phyloP scores from a whole-genome alignment of 768 basidiomycete species.

The Floccularia luteovirens region DNA sequence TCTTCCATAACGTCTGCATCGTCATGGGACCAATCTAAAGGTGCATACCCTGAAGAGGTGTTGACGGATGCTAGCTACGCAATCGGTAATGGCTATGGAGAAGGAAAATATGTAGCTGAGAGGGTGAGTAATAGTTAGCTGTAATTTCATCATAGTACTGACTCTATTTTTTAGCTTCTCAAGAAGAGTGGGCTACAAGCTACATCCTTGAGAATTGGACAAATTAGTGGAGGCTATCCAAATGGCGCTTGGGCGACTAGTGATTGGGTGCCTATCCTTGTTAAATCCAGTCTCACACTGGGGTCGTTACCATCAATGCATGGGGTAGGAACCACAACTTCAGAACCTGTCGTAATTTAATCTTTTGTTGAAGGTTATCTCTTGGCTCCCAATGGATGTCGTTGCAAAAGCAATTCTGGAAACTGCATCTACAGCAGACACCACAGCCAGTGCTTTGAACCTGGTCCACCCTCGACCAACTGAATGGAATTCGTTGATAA shows the following conservation, averaged over 20 bases:
- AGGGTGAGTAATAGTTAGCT: constrained; percentile 13
- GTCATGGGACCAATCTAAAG: constrained; percentile 17
- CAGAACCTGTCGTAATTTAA: not conserved
- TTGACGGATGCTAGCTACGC: constrained; percentile 21
- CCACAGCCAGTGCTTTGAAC: constrained; percentile 17
- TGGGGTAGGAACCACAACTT: constrained; percentile 29
- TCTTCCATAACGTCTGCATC: constrained; percentile 29
- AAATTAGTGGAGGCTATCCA: constrained; percentile 29
- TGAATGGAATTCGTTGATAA: constrained; percentile 18
- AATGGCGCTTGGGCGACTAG: constrained; percentile 34
- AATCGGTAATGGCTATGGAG: constrained; percentile 34
- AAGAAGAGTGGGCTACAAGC: constrained; percentile 25
- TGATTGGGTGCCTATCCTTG: constrained; percentile 40
- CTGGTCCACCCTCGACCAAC: constrained; percentile 26
- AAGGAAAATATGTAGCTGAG: constrained; percentile 37
- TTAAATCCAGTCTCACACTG: constrained; percentile 22
- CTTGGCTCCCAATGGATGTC: constrained; percentile 25
- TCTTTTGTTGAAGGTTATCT: constrained; percentile 15
- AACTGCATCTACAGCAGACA: constrained; percentile 13
- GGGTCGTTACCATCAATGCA: constrained; percentile 18
- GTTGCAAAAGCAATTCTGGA: constrained; percentile 22
- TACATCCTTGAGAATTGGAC: constrained; percentile 35
- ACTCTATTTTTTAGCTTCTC: constrained; percentile 20
- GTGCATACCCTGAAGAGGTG: constrained; percentile 26
- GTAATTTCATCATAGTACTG: not conserved